Conservation (phyloP, 495 filamentous ascomycete genomes). For the Neurospora hispaniola region DNA sequence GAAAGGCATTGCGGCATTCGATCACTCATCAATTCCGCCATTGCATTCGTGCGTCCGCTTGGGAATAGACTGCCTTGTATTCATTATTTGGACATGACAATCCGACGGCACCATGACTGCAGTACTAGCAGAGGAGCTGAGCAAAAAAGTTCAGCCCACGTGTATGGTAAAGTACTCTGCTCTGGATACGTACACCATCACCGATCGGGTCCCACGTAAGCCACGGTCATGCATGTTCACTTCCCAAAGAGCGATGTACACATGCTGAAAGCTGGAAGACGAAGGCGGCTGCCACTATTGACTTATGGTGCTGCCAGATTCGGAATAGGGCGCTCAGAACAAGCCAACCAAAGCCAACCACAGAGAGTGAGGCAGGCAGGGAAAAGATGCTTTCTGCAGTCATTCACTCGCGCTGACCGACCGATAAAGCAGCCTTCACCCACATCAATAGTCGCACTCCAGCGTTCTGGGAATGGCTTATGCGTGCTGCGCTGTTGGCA, state of each 20-base stretch:
- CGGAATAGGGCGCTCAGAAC: neutral
- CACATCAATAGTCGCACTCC: neutral
- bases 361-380: neutral
- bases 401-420: neutral
- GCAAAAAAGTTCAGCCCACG: neutral
- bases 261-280: neutral
- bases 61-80: neutral
- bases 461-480: neutral
- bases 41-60: neutral
- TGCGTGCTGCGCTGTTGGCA: neutral
- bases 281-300: neutral
- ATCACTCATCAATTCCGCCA: neutral
- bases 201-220: neutral
- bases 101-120: neutral
- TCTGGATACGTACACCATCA: neutral
- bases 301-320: neutral
- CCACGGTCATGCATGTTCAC: neutral
- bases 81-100: neutral
- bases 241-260: neutral
- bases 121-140: neutral
- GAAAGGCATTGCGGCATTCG: neutral
- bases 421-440: neutral
- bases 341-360: neutral
- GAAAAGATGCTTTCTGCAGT: neutral
- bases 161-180: neutral